phyloP scores from a whole-genome alignment of 768 basidiomycete species.

The Lentinus tigrinus region DNA sequence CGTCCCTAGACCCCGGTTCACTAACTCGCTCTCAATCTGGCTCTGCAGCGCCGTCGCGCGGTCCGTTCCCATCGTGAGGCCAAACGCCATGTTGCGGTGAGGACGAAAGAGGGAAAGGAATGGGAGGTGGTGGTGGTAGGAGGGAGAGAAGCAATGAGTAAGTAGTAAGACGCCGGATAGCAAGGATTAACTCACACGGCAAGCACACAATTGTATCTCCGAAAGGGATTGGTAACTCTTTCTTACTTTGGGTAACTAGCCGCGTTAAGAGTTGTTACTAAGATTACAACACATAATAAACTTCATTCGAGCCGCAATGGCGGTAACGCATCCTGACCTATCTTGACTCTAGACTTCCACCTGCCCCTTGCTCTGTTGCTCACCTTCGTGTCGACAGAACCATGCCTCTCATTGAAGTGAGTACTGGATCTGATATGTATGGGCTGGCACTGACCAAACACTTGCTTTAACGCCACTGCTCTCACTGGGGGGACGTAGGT shows the following conservation, averaged over 20 bases:
- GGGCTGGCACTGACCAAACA: neutral
- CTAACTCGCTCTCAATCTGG: slow-evolving; percentile 81
- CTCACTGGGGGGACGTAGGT: slow-evolving; percentile 45
- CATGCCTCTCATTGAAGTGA: slow-evolving; percentile 35
- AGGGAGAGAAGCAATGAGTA: neutral
- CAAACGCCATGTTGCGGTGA: slow-evolving; percentile 56
- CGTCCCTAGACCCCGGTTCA: slow-evolving; percentile 66
- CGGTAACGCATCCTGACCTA: too few species aligned
- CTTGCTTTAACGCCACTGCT: neutral
- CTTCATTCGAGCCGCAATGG: neutral
- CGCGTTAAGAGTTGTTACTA: too few species aligned
- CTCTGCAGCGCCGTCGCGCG: slow-evolving; percentile 73
- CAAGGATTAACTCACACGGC: too few species aligned
- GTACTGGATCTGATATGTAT: neutral
- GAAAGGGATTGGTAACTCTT: too few species aligned
- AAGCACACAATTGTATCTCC: too few species aligned
- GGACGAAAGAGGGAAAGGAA: neutral
- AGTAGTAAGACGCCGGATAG: too few species aligned
- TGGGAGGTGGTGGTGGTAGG: neutral
- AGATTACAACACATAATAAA: too few species aligned
- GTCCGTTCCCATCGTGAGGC: slow-evolving; percentile 77
- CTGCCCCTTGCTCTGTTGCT: neutral
- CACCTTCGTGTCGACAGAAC: neutral
- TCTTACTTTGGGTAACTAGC: too few species aligned
- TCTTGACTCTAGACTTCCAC: neutral